Evolutionary conservation across 768 basidiomycete species (phyloP).

Genomic region (Tricholoma bakamatsutake): DNA sequence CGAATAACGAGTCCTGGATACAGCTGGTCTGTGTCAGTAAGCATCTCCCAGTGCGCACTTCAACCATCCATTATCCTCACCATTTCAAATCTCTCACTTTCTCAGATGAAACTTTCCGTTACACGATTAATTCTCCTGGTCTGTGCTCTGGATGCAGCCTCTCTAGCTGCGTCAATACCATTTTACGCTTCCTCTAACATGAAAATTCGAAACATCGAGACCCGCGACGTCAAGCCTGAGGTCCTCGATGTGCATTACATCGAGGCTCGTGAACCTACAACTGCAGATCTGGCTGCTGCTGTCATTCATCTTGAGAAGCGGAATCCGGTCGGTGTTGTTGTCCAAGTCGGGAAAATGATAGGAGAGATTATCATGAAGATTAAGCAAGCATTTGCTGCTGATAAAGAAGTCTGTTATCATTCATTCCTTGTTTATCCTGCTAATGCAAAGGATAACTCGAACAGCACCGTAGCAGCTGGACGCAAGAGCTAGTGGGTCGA

Average conservation of each 20-base stretch:
- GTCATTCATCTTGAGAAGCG: background rate
- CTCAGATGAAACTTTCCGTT: background rate
- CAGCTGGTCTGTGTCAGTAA: background rate
- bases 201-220: background rate
- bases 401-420: background rate
- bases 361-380: background rate
- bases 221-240: background rate
- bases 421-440: background rate
- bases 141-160: background rate
- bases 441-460: background rate
- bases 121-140: background rate
- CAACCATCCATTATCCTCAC: background rate
- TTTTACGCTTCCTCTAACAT: background rate
- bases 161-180: background rate
- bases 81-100: background rate
- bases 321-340: background rate
- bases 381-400: background rate
- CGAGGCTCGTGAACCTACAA: background rate
- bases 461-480: slow-evolving; percentile 1
- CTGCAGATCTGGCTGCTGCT: background rate
- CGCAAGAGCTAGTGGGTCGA: slow-evolving; percentile 1
- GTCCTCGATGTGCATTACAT: background rate
- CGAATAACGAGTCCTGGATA: background rate
- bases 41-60: background rate
- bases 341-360: background rate